Percentiles rank a stretch among this genome's conserved stretches.
Evolutionary conservation across 2,329 filamentous ascomycete genomes (phyloP).

Genomic region (Ramularia endophylla): DNA sequence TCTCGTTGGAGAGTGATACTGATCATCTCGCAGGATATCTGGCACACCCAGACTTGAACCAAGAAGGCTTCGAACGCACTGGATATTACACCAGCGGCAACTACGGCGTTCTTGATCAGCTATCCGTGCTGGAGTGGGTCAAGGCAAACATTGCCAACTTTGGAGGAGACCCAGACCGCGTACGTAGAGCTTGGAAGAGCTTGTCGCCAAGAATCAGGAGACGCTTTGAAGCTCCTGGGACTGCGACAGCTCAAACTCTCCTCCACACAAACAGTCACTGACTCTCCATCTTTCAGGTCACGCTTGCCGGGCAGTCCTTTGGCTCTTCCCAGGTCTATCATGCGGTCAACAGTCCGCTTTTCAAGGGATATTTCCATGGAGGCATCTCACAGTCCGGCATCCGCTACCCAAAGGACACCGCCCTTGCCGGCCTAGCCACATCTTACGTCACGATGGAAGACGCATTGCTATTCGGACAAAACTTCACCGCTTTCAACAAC

Average conservation of each 20-base stretch:
- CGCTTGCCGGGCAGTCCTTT: conserved; percentile 22
- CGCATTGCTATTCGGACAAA: conserved; percentile 31
- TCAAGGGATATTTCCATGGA: conserved; percentile 39
- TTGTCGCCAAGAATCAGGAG: too few species aligned
- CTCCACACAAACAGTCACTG: too few species aligned
- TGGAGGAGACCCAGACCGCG: conserved; percentile 37
- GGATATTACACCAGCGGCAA: conserved; percentile 38
- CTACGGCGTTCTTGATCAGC: conserved; percentile 49
- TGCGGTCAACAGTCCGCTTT: conserved; percentile 18
- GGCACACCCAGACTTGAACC: conserved; percentile 46
- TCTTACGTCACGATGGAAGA: conserved; percentile 35
- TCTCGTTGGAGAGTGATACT: too few species aligned
- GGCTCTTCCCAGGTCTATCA: conserved; percentile 8
- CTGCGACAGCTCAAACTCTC: too few species aligned
- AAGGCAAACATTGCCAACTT: conserved; percentile 46
- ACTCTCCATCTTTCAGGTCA: too few species aligned
- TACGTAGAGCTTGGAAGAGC: too few species aligned
- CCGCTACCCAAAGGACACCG: conserved; percentile 6
- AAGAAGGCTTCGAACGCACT: conserved; percentile 42
- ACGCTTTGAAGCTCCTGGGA: too few species aligned
- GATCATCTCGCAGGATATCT: too few species aligned
- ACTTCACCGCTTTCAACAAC: conserved; percentile 6
- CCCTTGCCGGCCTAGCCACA: conserved; percentile 22
- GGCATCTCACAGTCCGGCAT: conserved; percentile 28
- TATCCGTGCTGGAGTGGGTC: conserved; percentile 49